Evolutionary conservation across 2,329 filamentous ascomycete genomes (phyloP), one percentile per base, ranked within the genome.

Genomic region (Neonectria punicea): DNA sequence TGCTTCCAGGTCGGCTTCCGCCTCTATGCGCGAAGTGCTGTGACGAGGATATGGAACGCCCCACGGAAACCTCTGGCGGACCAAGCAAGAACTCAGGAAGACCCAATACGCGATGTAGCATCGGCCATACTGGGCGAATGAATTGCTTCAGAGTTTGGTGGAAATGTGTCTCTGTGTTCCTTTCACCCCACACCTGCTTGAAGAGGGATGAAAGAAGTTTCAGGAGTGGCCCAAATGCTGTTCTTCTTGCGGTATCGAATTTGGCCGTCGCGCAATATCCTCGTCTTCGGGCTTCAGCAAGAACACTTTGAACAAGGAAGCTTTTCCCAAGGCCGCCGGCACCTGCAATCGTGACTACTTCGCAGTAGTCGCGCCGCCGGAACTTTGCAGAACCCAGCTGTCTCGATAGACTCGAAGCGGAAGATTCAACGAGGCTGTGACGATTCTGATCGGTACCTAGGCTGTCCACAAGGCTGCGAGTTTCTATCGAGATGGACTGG

Each of bases 1-100:
- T 82, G 8, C 80, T 46, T 10, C 74, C 68, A 14, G 75, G 65
- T 53, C 77, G 79, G 16, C 70, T 75, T 58, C 73, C 77, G 36
- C 75, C 78, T 8, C 76, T 80, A 56, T 61, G 68, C 30, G 53
- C 71, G 57, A 72, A 67, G 67, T 68, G 80, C 22, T 80, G 77
- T n/a, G 75, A 73, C 5, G 77, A 78, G 7, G 81, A 80, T 3
- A 80, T 74, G 2, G 80, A 80, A 43, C 79, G 77, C 8, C 74
- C 65, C 9, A 79, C 62, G 4, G 73, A 69, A 54, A 68, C 67
- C 46, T 86, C 84, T 25, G 81, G 80, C 5, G 84, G 78, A 4
- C 87, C 87, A 20, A 91, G 81, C 7, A 91, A 80, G 79, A 95
- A 97, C 72, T 95, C 90, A 0, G 89, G 89, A 32, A 91, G 81